A percentile compares a stretch with the other conserved stretches of the same genome.
Conservation (phyloP, 1,284 basidiomycete genomes). For the Cerrena zonata region DNA sequence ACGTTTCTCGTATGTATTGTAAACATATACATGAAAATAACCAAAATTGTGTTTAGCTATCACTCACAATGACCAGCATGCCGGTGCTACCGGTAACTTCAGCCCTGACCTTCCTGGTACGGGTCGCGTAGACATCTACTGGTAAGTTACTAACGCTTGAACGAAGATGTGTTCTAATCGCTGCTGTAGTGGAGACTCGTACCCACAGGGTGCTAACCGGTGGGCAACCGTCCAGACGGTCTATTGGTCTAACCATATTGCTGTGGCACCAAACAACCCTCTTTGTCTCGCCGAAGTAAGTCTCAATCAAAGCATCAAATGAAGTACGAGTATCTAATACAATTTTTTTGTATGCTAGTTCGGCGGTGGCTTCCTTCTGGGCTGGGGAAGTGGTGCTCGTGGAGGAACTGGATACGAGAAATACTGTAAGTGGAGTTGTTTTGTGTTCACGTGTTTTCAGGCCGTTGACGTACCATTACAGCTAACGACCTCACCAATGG, state of each 20-base stretch:
- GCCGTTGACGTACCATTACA: constrained; percentile 9
- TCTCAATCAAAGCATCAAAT: not conserved
- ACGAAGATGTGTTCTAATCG: not conserved
- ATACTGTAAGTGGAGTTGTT: constrained; percentile 30
- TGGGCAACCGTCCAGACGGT: constrained; percentile 45
- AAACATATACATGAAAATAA: not conserved
- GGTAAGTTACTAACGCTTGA: constrained; percentile 22
- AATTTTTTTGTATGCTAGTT: constrained; percentile 28
- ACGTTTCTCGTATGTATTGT: constrained; percentile 14
- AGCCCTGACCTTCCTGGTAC: constrained; percentile 40
- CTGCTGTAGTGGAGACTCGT: constrained; percentile 40
- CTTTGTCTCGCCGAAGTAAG: constrained; percentile 44
- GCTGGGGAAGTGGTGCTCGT: constrained; percentile 35
- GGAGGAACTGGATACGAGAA: constrained; percentile 48
- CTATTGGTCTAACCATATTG: constrained; percentile 40
- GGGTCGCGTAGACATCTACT: constrained; percentile 44
- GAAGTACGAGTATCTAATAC: too few species aligned
- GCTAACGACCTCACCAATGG: constrained; percentile 38
- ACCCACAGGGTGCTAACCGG: constrained; percentile 40
- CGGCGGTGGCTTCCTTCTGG: constrained; percentile 42
- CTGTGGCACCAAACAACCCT: constrained; percentile 40
- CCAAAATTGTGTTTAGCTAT: constrained; percentile 29
- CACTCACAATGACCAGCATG: constrained; percentile 44
- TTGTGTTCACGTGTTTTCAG: not conserved
- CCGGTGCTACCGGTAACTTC: constrained; percentile 37